A percentile compares a stretch with the other conserved stretches of the same genome.
These are phyloP conservation scores for Auriscalpium orientale DNA, from an alignment of 768 basidiomycete species.

Conservation along the genomic window DNA sequence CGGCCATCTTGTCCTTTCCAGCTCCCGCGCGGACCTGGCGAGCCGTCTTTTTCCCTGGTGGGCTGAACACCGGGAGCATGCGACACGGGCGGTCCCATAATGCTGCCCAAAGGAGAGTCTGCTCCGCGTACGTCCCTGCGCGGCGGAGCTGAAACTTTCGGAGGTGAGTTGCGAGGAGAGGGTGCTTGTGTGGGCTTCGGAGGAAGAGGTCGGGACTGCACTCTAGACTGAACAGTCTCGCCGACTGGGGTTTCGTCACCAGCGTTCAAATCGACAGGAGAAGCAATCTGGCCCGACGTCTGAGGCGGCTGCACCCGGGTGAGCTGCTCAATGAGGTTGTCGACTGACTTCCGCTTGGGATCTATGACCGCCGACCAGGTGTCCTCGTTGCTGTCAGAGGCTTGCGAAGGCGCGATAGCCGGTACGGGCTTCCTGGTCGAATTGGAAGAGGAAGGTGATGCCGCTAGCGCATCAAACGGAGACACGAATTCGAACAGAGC, in stretches of 20 bases:
- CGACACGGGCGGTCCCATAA: constrained; percentile 14
- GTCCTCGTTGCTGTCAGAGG: constrained; percentile 47
- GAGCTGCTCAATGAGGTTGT: constrained; percentile 71
- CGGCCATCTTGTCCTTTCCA: constrained; percentile 29
- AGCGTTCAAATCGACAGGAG: constrained; percentile 24
- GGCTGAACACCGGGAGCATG: constrained; percentile 31
- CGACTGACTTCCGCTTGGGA: constrained; percentile 77
- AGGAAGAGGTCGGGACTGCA: constrained; percentile 55
- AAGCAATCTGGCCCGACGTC: constrained; percentile 17
- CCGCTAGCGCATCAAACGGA: constrained; percentile 72
- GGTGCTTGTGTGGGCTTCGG: constrained; percentile 43
- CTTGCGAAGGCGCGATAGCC: constrained; percentile 27
- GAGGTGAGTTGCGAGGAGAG: constrained; percentile 61
- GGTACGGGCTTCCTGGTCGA: constrained; percentile 70
- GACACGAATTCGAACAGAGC: constrained; percentile 84
- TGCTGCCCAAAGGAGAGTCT: constrained; percentile 41
- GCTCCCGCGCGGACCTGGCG: constrained; percentile 52
- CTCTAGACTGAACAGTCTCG: constrained; percentile 32
- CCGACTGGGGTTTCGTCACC: constrained; percentile 24
- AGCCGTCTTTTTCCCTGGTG: constrained; percentile 58
- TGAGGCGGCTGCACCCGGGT: constrained; percentile 38
- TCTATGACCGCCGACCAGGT: constrained; percentile 40
- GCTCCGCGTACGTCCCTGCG: constrained; percentile 40
- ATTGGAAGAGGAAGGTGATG: constrained; percentile 30
- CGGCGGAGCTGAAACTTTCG: constrained; percentile 45